Conservation (phyloP, 805 yeast genomes). For the Suhomyces pyralidae region DNA sequence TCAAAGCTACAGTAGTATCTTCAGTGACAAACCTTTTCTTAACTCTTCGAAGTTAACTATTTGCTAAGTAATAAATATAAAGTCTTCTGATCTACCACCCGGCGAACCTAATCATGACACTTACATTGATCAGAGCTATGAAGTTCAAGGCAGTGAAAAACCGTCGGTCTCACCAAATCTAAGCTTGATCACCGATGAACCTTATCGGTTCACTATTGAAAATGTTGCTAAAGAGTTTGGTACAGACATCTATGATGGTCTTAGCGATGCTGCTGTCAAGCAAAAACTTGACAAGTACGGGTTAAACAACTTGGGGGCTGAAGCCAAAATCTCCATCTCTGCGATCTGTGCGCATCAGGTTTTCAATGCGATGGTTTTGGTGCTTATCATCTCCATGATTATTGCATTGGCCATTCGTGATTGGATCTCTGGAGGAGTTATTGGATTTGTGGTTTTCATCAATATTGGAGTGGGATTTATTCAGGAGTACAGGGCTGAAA, state of each 20-base stretch:
- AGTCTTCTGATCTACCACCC: conserved; percentile 1
- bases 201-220: conserved; percentile 15
- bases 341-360: conserved; percentile 36
- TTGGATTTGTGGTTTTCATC: conserved; percentile 42
- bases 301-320: conserved; percentile 30
- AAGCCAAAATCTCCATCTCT: conserved; percentile 23
- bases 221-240: conserved; percentile 15
- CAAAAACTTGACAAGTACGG: conserved; percentile 4
- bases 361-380: conserved; percentile 40
- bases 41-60: background rate
- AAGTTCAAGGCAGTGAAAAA: conserved; percentile 17
- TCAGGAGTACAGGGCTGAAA: conserved; percentile 50
- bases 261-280: conserved; percentile 5
- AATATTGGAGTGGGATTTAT: conserved; percentile 50
- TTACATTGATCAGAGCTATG: conserved; percentile 12
- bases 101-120: conserved; percentile 8
- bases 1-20: background rate
- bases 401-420: conserved; percentile 38
- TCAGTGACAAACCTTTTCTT: background rate
- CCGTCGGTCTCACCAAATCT: conserved; percentile 6
- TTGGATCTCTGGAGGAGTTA: conserved; percentile 45
- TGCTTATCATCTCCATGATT: conserved; percentile 34
- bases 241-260: conserved; percentile 15
- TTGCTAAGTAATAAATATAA: conserved; percentile 3
- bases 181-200: conserved; percentile 2